These are phyloP conservation scores for Alternaria sp. DNA, from an alignment of 2,329 filamentous ascomycete genomes.

Conservation along the genomic window DNA sequence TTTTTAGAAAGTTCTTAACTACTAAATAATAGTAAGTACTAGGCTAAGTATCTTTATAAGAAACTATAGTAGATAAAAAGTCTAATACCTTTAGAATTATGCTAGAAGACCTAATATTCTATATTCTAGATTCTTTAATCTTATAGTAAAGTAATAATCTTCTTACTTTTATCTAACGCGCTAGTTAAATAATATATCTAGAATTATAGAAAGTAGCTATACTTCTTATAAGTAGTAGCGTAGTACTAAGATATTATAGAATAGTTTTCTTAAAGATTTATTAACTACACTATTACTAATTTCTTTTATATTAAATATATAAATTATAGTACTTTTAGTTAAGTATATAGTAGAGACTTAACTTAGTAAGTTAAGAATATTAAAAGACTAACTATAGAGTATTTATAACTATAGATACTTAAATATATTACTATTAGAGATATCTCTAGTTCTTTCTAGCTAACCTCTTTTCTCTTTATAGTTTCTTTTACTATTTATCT, in stretches of 20 bases:
- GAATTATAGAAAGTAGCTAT: conserved; percentile 12
- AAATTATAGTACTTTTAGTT: conserved; percentile 11
- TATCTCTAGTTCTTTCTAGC: background rate
- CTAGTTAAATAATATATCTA: conserved; percentile 7
- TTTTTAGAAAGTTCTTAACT: background rate
- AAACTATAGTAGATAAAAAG: background rate
- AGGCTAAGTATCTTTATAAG: background rate
- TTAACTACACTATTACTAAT: conserved; percentile 5
- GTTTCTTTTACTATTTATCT: conserved; percentile 13
- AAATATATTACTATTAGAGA: background rate
- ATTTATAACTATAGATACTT: background rate
- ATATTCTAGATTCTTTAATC: background rate
- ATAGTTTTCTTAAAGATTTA: conserved; percentile 5
- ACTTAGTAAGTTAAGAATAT: conserved; percentile 10
- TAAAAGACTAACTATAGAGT: background rate
- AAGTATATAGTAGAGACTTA: conserved; percentile 1
- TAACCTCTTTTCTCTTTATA: background rate
- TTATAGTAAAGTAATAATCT: conserved; percentile 7
- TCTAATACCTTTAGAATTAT: conserved; percentile 4
- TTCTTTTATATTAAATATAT: conserved; percentile 13
- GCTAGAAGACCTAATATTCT: conserved; percentile 3
- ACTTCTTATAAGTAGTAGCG: background rate
- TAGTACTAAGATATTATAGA: conserved; percentile 7
- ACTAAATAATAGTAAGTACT: conserved; percentile 10
- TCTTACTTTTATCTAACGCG: conserved; percentile 3